A percentile compares a stretch with the other conserved stretches of the same genome.
phyloP scores from a whole-genome alignment of 2,329 filamentous ascomycete species.

The Thelonectria rubi region DNA sequence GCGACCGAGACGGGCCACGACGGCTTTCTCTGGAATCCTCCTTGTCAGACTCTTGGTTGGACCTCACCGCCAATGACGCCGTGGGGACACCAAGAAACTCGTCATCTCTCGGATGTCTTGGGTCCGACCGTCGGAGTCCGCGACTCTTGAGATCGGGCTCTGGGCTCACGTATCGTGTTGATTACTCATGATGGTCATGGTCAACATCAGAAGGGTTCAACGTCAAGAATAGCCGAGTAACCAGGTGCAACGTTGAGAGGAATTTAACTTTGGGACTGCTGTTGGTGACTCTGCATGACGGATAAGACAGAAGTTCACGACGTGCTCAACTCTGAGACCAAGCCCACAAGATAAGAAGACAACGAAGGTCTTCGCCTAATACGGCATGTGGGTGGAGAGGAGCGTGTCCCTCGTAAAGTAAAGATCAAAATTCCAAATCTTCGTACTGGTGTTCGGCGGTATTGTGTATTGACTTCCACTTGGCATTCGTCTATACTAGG shows the following conservation, averaged over 20 bases:
- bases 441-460: neutral
- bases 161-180: neutral
- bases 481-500: neutral
- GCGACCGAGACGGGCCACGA: conserved; percentile 1
- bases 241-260: neutral
- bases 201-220: neutral
- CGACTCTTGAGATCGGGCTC: neutral
- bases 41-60: neutral
- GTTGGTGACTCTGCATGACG: neutral
- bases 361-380: neutral
- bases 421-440: neutral
- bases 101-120: conserved; percentile 3
- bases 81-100: neutral
- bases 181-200: neutral
- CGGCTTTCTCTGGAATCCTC: conserved; percentile 6
- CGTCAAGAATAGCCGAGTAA: neutral
- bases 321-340: neutral
- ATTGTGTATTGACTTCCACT: neutral
- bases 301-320: neutral
- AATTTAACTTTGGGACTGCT: neutral
- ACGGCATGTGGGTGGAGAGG: neutral
- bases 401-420: neutral
- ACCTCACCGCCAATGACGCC: conserved; percentile 12
- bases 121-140: neutral
- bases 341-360: neutral